Percentiles rank a stretch among this genome's conserved stretches.
Evolutionary conservation across 116 monocot genomes (phyloP).

Genomic region (Zostera marina): DNA sequence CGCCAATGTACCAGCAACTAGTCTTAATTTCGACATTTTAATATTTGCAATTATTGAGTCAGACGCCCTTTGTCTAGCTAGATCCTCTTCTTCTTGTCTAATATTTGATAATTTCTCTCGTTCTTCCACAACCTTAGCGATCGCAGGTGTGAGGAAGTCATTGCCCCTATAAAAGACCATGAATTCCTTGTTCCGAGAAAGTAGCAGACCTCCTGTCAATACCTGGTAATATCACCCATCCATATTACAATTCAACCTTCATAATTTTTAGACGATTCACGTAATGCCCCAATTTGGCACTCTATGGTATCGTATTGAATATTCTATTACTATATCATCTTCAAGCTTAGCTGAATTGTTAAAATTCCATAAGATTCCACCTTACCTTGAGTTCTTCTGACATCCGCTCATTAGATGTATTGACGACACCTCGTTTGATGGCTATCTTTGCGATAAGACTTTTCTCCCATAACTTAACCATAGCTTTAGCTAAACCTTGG

Average conservation of each 20-base stretch:
- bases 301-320: too few relatives aligned
- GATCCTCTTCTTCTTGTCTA: conserved; percentile 70
- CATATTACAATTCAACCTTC: not conserved
- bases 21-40: conserved; percentile 19
- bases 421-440: conserved; percentile 82
- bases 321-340: too few relatives aligned
- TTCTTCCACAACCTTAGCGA: conserved; percentile 45
- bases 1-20: conserved; percentile 80
- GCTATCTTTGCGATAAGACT: conserved; percentile 88
- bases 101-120: conserved; percentile 39
- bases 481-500: conserved; percentile 79
- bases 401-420: conserved; percentile 85
- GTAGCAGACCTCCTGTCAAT: conserved; percentile 76
- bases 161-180: conserved; percentile 94
- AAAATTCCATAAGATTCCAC: not conserved
- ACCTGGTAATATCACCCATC: conserved; percentile 23
- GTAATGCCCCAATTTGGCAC: too few relatives aligned
- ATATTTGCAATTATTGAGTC: conserved; percentile 15
- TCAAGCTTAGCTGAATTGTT: too few relatives aligned
- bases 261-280: not conserved
- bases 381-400: conserved; percentile 89
- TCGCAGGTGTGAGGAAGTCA: conserved; percentile 57
- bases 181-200: conserved; percentile 94
- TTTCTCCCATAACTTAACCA: conserved; percentile 95
- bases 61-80: conserved; percentile 51